phyloP scores from a whole-genome alignment of 345 rosid species.

The Combretum micranthum region DNA sequence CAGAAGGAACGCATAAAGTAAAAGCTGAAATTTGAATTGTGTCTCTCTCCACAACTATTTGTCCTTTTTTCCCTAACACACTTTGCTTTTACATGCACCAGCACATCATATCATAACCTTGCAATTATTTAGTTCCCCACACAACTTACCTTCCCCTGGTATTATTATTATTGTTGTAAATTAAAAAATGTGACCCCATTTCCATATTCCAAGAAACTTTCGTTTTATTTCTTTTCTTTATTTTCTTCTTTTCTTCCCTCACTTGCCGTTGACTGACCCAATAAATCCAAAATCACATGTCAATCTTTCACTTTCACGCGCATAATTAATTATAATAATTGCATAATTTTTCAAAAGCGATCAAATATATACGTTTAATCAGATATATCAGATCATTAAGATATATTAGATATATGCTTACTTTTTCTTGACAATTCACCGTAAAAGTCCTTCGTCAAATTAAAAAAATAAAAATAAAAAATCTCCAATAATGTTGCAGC shows the following conservation, averaged over 20 bases:
- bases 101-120: constrained; percentile 11
- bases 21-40: constrained; percentile 57
- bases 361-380: too few species aligned
- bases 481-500: too few species aligned
- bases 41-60: constrained; percentile 8
- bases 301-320: background rate
- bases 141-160: constrained; percentile 2
- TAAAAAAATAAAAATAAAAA: too few species aligned
- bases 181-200: constrained; percentile 15
- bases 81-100: background rate
- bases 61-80: background rate
- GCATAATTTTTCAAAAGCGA: background rate
- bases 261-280: constrained; percentile 52
- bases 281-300: constrained; percentile 34
- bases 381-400: too few species aligned
- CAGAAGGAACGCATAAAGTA: constrained; percentile 25
- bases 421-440: too few species aligned
- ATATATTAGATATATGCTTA: too few species aligned
- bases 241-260: constrained; percentile 12
- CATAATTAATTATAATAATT: background rate
- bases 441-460: too few species aligned
- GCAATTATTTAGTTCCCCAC: constrained; percentile 19
- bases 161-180: background rate
- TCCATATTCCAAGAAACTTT: constrained; percentile 41
- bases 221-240: too few species aligned